Base-by-base conservation (phyloP, 1,284 basidiomycete genomes). In the Heliocybe sulcata region DNA sequence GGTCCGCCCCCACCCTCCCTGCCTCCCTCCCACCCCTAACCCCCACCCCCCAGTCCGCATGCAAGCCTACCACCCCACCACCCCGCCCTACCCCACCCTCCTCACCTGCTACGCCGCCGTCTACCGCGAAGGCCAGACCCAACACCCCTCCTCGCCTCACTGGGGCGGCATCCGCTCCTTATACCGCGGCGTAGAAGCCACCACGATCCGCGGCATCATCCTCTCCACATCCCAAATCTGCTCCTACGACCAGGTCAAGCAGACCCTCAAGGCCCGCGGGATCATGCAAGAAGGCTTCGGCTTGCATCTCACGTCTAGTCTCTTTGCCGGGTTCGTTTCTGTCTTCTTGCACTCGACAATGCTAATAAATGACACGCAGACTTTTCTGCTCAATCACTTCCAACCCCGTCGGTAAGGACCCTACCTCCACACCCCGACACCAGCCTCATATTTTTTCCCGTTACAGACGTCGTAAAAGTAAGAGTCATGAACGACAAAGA, bases 401-500 rank as follows among this genome's bases (percentile, higher is more conserved):
- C 2, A 73, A 72, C 56, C 72, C 72, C 2, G 69, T 72, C 20
- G 70, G 71, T 69, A 38, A 52, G 69, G 29, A 12, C 29, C 63
- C 6, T 1, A n/a, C 6, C 29, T 38, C 12, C 3, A n/a, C n/a
- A n/a, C 53, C 14, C 1, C 9, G 19, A 6, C 25, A 33, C 25
- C 6, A 38, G 20, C n/a, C 14, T 19, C 26, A 25, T 10, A 29
- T 29, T n/a, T 51, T 22, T 45, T 29, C 31, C 12, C 35, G 2
- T 0, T 25, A 20, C 45, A 71, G 72, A 74, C 51, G 71, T 74
- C 3, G 65, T 73, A 25, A 74, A 74, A 56, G 71, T 73, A 25
- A 67, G 72, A 6, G 58, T 73, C n/a, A 72, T 73, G 71, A 72
- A 71, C 56, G 72, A 74, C 60, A 71, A 70, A 57, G 63, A 63